A percentile compares a stretch with the other conserved stretches of the same genome.
Evolutionary conservation across 2,329 filamentous ascomycete genomes (phyloP).

Genomic region (Colletotrichum tofieldiae): DNA sequence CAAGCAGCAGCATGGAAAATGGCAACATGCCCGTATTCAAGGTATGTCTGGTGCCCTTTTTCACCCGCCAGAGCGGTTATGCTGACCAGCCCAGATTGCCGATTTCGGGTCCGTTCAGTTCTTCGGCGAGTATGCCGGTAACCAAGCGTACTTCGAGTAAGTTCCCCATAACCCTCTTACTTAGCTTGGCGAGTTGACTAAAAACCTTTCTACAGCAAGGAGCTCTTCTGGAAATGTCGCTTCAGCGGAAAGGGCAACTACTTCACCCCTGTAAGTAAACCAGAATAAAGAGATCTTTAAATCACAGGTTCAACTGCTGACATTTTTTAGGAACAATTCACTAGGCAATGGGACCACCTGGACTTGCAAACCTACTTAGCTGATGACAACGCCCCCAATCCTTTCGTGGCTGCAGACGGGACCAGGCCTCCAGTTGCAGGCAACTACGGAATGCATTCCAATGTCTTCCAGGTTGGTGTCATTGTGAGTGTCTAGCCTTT

Average conservation of each 20-base stretch:
- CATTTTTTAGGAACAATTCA: slow-evolving; percentile 44
- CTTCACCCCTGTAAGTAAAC: slow-evolving; percentile 32
- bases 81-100: slow-evolving; percentile 30
- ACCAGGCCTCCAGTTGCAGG: slow-evolving; percentile 41
- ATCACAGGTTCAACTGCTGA: not conserved
- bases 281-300: fast-evolving
- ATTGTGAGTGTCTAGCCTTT: slow-evolving; percentile 24
- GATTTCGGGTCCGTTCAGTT: slow-evolving; percentile 34
- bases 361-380: not conserved
- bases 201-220: slow-evolving; percentile 7
- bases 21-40: slow-evolving; percentile 35
- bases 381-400: slow-evolving; percentile 15
- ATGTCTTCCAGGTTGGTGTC: slow-evolving; percentile 43
- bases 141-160: slow-evolving; percentile 26
- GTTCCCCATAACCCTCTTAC: not conserved
- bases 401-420: slow-evolving; percentile 6
- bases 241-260: slow-evolving; percentile 24
- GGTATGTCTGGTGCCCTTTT: slow-evolving; percentile 4
- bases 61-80: not conserved
- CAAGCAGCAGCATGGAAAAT: not conserved
- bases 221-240: slow-evolving; percentile 35
- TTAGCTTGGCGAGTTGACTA: not conserved
- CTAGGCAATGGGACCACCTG: slow-evolving; percentile 39
- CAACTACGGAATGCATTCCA: slow-evolving; percentile 44
- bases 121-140: slow-evolving; percentile 9